Evolutionary conservation across 306 rosid genomes (phyloP), one percentile per base, ranked within the genome.

Genomic region (Cicer arietinum): DNA sequence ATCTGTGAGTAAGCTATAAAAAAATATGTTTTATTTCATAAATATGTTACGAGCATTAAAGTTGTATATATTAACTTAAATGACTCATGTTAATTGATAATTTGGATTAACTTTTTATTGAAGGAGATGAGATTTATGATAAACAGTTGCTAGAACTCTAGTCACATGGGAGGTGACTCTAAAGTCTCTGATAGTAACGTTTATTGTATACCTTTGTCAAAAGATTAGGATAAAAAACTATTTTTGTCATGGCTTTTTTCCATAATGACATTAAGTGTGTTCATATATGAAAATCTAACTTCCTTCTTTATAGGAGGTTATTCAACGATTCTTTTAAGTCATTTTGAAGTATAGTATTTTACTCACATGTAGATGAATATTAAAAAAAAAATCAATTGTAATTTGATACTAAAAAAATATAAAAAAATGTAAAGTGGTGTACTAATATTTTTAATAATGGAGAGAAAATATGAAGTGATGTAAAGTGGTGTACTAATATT

Each of bases 141-240:
- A 42, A 7, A 42, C 45, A 42, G 10, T 42, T 42, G 5, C 5
- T 3, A 2, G 3, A 16, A 52, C 4, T 52, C 9, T 52, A 52
- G 5, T 52, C 58, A 52, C 58, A 16, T 52, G 58, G 58, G 58
- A 52, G 58, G 22, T 14, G 58, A 52, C 10, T 10, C 62, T 8
- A 5, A 56, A 56, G 62, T 56, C 39, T 56, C 4, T 56, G 62
- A 56, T 13, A 25, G 39, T 10, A 17, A 56, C 39, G 37, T 37
- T 35, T 16, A 53, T 30, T 7, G 59, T 53, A 53, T 53, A 53
- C 6, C 8, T 51, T 51, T 60, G 66, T 35, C 18, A 60, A 35
- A 60, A 53, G 79, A 76, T 77, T 79, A 81, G 84, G 85, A 91
- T 87, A 87, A 89, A 87, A 84, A 69, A 51, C 3, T 51, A 14